Evolutionary conservation across 2,329 filamentous ascomycete species (phyloP).

Genomic region (Akanthomyces dipterigenus): DNA sequence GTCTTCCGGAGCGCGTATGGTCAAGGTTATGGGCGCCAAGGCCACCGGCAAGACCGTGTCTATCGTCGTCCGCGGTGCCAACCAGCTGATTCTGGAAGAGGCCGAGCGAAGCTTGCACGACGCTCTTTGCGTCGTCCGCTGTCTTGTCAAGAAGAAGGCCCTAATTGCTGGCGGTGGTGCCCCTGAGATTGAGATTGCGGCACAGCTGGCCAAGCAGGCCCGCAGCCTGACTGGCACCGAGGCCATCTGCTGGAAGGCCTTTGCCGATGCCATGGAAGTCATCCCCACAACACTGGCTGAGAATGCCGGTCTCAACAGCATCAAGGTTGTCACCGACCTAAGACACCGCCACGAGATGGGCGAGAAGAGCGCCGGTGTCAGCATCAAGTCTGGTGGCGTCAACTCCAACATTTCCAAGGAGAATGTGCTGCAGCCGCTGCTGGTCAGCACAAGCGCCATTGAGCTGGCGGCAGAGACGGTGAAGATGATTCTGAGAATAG

Average conservation of each 20-base stretch:
- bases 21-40: constrained; percentile 91
- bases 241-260: constrained; percentile 98
- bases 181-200: constrained; percentile 92
- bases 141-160: constrained; percentile 99
- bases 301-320: constrained; percentile 95
- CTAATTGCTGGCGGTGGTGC: constrained; percentile 95
- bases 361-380: constrained; percentile 93
- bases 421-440: constrained; percentile 89
- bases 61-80: constrained; percentile 89
- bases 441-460: constrained; percentile 96
- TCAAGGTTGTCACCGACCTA: constrained; percentile 96
- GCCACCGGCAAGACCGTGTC: constrained; percentile 81
- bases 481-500: constrained; percentile 77
- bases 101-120: constrained; percentile 96
- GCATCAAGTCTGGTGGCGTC: constrained; percentile 95
- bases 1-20: constrained; percentile 79
- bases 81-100: constrained; percentile 90
- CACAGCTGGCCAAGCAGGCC: constrained; percentile 74
- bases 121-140: constrained; percentile 93
- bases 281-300: constrained; percentile 95
- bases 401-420: constrained; percentile 96
- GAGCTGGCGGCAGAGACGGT: constrained; percentile 97
- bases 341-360: constrained; percentile 91
- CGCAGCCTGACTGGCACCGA: constrained; percentile 85
- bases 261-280: constrained; percentile 95